Conservation (phyloP, 2,329 filamentous ascomycete genomes). For the Cyclaneusma minus region DNA sequence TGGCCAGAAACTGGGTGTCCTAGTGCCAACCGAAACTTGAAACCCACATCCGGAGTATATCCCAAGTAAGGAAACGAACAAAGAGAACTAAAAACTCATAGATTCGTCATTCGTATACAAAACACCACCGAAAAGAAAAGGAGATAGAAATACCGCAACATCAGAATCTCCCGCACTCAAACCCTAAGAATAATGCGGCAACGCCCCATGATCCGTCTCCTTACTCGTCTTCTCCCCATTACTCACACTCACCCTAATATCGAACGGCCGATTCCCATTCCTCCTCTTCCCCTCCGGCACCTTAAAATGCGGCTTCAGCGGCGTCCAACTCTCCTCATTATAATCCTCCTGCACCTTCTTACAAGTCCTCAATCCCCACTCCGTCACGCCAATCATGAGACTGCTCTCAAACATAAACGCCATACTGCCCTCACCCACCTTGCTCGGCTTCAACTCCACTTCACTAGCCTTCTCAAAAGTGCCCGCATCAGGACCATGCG, state of each 20-base stretch:
- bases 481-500: slow-evolving; percentile 40
- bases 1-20: too few species aligned
- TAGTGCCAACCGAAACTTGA: too few species aligned
- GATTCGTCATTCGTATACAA: too few species aligned
- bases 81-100: too few species aligned
- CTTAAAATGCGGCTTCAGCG: slow-evolving; percentile 32
- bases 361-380: slow-evolving; percentile 56
- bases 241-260: slow-evolving; percentile 8
- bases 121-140: too few species aligned
- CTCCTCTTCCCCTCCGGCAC: slow-evolving; percentile 10
- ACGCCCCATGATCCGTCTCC: slow-evolving; percentile 5
- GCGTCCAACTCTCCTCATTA: slow-evolving; percentile 52
- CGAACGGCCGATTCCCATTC: slow-evolving; percentile 11
- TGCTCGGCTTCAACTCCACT: slow-evolving; percentile 34
- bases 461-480: slow-evolving; percentile 39
- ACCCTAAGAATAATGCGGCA: slow-evolving; percentile 10
- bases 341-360: slow-evolving; percentile 54
- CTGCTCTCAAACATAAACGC: slow-evolving; percentile 51
- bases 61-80: too few species aligned
- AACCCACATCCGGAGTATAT: too few species aligned
- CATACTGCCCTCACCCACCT: slow-evolving; percentile 42
- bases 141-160: too few species aligned
- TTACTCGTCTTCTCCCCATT: slow-evolving; percentile 6
- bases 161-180: too few species aligned
- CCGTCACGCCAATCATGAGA: slow-evolving; percentile 56